Evolutionary conservation across 177 flowering plant species (phyloP).

Genomic region (Vitis hybrid): DNA sequence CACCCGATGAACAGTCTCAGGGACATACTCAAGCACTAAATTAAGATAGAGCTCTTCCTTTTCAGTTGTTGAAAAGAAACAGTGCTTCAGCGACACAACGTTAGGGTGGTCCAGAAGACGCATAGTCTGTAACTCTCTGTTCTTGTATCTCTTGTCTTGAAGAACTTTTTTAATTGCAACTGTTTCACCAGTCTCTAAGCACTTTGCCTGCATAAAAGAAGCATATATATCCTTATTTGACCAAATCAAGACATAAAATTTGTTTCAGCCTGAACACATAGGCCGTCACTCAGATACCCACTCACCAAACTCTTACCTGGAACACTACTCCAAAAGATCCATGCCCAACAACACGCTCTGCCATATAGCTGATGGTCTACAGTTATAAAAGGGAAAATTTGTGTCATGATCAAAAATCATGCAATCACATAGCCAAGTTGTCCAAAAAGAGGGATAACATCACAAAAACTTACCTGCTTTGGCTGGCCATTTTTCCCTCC

Average conservation of each 20-base stretch:
- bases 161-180: constrained; percentile 95
- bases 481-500: constrained; percentile 94
- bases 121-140: constrained; percentile 97
- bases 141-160: constrained; percentile 96
- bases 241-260: neutral
- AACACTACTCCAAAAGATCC: constrained; percentile 96
- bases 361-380: constrained; percentile 96
- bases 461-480: constrained; percentile 58
- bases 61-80: constrained; percentile 95
- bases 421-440: neutral
- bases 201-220: constrained; percentile 67
- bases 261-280: too few relatives aligned
- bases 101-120: constrained; percentile 93
- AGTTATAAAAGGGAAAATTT: constrained; percentile 9
- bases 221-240: neutral
- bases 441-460: neutral
- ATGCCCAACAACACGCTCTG: constrained; percentile 89
- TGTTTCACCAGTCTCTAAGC: constrained; percentile 93
- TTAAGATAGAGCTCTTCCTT: constrained; percentile 93
- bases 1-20: constrained; percentile 91
- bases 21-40: constrained; percentile 94
- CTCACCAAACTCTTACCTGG: constrained; percentile 46
- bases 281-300: too few relatives aligned
- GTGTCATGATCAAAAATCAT: neutral
- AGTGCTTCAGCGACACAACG: constrained; percentile 82